Evolutionary conservation across 2,329 filamentous ascomycete species (phyloP).

Genomic region (Dactylellina sp.): DNA sequence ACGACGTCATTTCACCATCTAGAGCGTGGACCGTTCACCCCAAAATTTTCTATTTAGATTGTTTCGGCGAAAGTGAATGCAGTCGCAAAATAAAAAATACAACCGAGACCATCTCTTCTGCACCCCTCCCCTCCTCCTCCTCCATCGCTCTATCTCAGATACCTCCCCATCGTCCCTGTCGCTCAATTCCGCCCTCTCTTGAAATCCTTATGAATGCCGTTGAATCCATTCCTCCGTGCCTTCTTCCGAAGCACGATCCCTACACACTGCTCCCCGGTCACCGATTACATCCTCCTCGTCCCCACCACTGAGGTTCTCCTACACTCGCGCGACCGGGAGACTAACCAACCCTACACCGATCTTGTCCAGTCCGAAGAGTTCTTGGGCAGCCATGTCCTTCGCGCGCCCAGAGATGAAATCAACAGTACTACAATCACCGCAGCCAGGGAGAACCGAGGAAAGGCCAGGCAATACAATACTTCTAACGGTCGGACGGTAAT

Average conservation of each 20-base stretch:
- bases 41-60: background rate
- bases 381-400: constrained; percentile 93
- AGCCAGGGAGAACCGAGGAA: constrained; percentile 83
- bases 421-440: constrained; percentile 66
- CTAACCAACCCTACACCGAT: constrained; percentile 79
- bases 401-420: constrained; percentile 72
- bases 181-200: constrained; percentile 63
- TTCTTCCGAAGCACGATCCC: constrained; percentile 97
- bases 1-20: background rate
- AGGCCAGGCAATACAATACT: constrained; percentile 93
- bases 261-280: constrained; percentile 87
- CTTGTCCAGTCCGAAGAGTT: constrained; percentile 92
- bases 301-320: constrained; percentile 92
- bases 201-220: constrained; percentile 84
- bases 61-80: background rate
- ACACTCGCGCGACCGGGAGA: constrained; percentile 87
- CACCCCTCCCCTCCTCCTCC: background rate
- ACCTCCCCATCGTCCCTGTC: constrained; percentile 63
- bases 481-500: constrained; percentile 93
- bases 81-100: constrained; percentile 3
- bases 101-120: background rate
- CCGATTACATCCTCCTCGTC: constrained; percentile 93
- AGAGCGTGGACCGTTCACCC: background rate
- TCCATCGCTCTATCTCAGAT: constrained; percentile 62
- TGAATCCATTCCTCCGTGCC: constrained; percentile 97